Evolutionary conservation across 768 basidiomycete species (phyloP).

Genomic region (Paxillus ammoniavirescens): DNA sequence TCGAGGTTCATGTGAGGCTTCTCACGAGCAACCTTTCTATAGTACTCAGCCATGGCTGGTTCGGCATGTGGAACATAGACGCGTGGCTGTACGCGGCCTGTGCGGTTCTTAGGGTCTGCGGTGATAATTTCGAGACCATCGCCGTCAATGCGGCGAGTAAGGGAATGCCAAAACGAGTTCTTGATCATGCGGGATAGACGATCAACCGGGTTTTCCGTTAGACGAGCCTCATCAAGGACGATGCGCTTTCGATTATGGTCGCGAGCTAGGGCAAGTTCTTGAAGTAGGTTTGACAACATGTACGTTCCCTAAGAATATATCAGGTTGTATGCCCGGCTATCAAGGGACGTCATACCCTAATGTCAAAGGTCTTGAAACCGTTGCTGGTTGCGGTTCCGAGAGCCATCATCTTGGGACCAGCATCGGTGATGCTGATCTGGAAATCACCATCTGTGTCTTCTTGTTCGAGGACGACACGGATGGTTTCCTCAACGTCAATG

Average conservation of each 20-base stretch:
- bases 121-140: conserved; percentile 97
- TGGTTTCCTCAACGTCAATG: conserved; percentile 97
- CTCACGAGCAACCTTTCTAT: conserved; percentile 82
- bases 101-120: conserved; percentile 97
- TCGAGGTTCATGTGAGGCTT: conserved; percentile 94
- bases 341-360: conserved; percentile 56
- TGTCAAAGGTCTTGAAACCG: conserved; percentile 97
- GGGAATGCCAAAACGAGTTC: conserved; percentile 96
- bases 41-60: conserved; percentile 94
- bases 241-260: conserved; percentile 96
- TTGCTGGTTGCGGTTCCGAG: conserved; percentile 97
- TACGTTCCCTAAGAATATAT: conserved; percentile 76
- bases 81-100: conserved; percentile 82
- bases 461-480: conserved; percentile 93
- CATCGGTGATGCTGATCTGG: conserved; percentile 94
- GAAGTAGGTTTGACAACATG: conserved; percentile 98
- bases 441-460: conserved; percentile 98
- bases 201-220: conserved; percentile 97
- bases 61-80: conserved; percentile 96
- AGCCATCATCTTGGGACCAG: conserved; percentile 94
- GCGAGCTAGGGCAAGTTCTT: conserved; percentile 94
- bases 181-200: conserved; percentile 96
- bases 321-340: conserved; percentile 4
- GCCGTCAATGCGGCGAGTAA: conserved; percentile 95
- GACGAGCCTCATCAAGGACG: conserved; percentile 96